Base-by-base conservation (phyloP, 306 rosid species). In the Styphnolobium japonicum region DNA sequence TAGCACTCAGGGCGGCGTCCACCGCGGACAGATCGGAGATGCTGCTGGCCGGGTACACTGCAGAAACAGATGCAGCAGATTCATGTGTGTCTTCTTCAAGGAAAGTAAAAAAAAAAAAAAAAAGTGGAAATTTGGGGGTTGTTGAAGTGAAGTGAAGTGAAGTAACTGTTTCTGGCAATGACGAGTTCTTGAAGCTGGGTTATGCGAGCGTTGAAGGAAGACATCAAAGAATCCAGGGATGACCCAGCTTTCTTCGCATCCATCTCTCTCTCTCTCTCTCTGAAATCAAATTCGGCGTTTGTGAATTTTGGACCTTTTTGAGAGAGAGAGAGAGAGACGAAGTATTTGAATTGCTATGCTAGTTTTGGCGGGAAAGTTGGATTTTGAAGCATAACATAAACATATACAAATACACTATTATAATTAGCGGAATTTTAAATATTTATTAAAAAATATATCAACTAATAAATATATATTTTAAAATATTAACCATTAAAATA, bases 101-200 rank as follows among this genome's bases (percentile, higher is more conserved):
- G 6, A 66, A 66, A 58, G 14, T n/a, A 10, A 25, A 11, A 1
- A 12, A 6, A 4, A 19, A 0, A 5, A 25, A 11, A 69, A 25
- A 2, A 3, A 11, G 4, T 15, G 7, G 69, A 23, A 53, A 62
- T 19, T 9, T 10, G 18, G 10, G 19, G 22, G n/a, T n/a, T n/a
- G n/a, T 4, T 8, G 67, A 80, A 75, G 4, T 4, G 22, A 71
- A 7, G 15, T 15, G 5, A 45, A 16, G 3, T 18, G 46, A 75
- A 65, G 89, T 79, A 31, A 92, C 97, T 92, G 88, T 92, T 94
- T 75, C 98, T 90, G 0, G 94, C 98, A 31, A 94, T 90, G 5
- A 90, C 97, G 57, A 94, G 90, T 74, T 94, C 95, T 64, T 92
- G 98, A 75, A 94, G 98, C 74, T 92, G 91, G 2, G 88, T 77